Evolutionary conservation across 805 yeast species (phyloP).

Genomic region (Barnettozyma siamensis): DNA sequence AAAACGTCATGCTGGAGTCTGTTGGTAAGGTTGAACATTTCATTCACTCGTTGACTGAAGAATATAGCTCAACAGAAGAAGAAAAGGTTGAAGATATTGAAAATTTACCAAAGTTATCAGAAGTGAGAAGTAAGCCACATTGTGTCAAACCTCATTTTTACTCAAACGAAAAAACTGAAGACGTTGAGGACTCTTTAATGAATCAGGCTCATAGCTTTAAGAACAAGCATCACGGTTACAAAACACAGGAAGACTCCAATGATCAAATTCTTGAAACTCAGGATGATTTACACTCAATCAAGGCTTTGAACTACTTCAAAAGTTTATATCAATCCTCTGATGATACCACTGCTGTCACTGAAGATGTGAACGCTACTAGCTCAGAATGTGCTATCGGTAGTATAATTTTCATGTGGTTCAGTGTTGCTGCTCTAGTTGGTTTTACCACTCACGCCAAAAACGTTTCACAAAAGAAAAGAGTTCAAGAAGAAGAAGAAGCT

Average conservation of each 20-base stretch:
- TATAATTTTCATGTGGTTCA: neutral
- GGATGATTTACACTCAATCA: neutral
- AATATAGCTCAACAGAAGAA: neutral
- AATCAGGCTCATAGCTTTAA: neutral
- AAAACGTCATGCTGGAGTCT: conserved; percentile 1
- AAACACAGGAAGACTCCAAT: neutral
- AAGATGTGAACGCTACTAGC: neutral
- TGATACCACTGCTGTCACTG: neutral
- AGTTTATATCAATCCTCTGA: neutral
- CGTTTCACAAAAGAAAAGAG: conserved; percentile 5
- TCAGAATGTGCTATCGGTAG: conserved; percentile 5
- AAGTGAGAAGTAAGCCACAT: neutral
- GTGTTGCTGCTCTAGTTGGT: neutral
- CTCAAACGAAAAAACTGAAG: neutral
- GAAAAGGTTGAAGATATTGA: neutral
- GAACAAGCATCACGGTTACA: neutral
- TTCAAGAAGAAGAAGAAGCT: neutral
- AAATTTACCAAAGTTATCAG: neutral
- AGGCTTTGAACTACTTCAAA: neutral
- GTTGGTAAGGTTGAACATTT: conserved; percentile 1
- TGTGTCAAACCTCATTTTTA: neutral
- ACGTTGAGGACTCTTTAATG: too few species aligned
- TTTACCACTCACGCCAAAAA: neutral
- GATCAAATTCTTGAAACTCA: too few species aligned
- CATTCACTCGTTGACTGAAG: neutral